These are phyloP conservation scores for Salix brachista DNA, from an alignment of 345 rosid species.

Conservation along the genomic window DNA sequence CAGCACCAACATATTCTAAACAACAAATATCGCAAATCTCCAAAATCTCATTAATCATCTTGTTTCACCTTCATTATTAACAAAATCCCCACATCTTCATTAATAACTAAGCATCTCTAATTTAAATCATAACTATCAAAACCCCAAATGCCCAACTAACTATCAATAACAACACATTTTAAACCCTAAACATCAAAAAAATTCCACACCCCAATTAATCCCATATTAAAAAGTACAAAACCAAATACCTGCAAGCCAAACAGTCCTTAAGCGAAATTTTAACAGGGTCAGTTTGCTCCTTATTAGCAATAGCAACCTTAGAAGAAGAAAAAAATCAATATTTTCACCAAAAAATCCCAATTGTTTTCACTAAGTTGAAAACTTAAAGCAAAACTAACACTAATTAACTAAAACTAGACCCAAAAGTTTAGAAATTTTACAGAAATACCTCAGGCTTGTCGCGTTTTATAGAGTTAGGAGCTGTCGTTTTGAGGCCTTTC, in stretches of 20 bases:
- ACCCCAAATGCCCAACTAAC: no score
- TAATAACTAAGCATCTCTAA: no score
- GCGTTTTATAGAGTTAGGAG: slow-evolving; percentile 27
- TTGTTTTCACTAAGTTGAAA: background rate
- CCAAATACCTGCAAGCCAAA: slow-evolving; percentile 78
- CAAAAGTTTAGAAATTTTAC: background rate
- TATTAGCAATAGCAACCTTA: slow-evolving; percentile 48
- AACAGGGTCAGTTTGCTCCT: slow-evolving; percentile 55
- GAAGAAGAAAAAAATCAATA: slow-evolving; percentile 12
- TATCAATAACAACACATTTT: no score
- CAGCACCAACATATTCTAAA: background rate
- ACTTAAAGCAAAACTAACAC: background rate
- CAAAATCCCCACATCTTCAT: no score
- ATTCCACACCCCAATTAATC: background rate
- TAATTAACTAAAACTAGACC: background rate
- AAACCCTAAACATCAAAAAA: no score
- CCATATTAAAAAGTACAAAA: background rate
- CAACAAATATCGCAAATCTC: background rate
- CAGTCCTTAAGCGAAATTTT: slow-evolving; percentile 95
- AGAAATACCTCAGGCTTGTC: slow-evolving; percentile 54
- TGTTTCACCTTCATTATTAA: no score
- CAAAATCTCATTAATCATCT: background rate
- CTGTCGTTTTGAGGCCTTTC: slow-evolving; percentile 40
- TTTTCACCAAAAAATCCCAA: background rate
- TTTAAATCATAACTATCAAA: no score